Evolutionary conservation across 495 filamentous ascomycete species (phyloP), one percentile per base, ranked within the genome.

Genomic region (Tetracladium setigerum): DNA sequence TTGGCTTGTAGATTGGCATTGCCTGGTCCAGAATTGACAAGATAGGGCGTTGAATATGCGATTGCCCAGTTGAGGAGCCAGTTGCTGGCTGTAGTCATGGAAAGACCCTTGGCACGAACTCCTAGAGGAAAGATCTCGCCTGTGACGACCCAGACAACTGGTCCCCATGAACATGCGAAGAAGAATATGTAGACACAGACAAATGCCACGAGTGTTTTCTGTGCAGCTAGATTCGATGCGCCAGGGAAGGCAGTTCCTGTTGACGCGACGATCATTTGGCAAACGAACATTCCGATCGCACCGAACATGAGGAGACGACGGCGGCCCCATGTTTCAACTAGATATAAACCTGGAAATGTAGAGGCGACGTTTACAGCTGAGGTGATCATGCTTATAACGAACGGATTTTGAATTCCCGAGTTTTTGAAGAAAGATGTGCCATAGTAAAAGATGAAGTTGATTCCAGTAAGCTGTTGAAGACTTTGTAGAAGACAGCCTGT

Each of bases 161-260:
- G 84, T 16, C 84, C 84, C 84, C 84, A 89, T 13, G 83, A 83
- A 7, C 72, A 69, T 12, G 84, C 84, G 60, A 87, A 89, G 74
- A 88, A 89, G 67, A 84, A 86, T 50, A 89, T 84, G 64, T 84
- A 87, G 43, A 89, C 56, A 56, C 83, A 82, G 49, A 40, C 38
- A 15, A 40, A 40, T 9, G 38, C 38, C 8, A 40, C 16, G 9
- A 19, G 17, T 9, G 15, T 15, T 9, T 31, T 39, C 5, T 52
- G 14, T 2, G 49, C 42, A 13, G 30, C n/a, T 4, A n/a, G 18
- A 7, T 22, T 11, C 4, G 27, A 24, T 69, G 66, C 38, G 62
- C 58, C n/a, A n/a, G 70, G 64, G 31, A 73, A 70, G 22, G 63
- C 48, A 7, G 77, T 77, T 47, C 82, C 83, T 31, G 82, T 71